A percentile compares a stretch with the other conserved stretches of the same genome.
Evolutionary conservation across 495 filamentous ascomycete species (phyloP).

Genomic region (Hypoxylon rickii): DNA sequence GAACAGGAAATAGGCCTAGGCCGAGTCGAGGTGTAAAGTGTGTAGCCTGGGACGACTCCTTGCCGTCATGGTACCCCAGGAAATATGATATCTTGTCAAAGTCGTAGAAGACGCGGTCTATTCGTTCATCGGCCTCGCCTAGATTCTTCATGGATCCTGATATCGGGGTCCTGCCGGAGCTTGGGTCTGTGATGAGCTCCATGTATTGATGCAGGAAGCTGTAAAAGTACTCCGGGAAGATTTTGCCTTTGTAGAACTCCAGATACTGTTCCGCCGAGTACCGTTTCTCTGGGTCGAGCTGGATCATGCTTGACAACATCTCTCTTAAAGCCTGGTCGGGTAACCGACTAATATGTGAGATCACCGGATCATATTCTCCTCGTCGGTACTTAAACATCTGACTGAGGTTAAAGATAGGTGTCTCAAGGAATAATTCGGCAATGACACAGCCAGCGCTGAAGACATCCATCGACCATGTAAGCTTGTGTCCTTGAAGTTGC

Average conservation of each 20-base stretch:
- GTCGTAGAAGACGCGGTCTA: slow-evolving; percentile 88
- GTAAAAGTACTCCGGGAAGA: slow-evolving; percentile 95
- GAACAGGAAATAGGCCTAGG: slow-evolving; percentile 68
- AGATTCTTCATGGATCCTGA: slow-evolving; percentile 67
- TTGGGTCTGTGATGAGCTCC: slow-evolving; percentile 93
- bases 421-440: slow-evolving; percentile 94
- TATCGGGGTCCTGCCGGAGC: slow-evolving; percentile 69
- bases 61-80: slow-evolving; percentile 68
- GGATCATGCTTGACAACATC: slow-evolving; percentile 93
- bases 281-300: slow-evolving; percentile 84
- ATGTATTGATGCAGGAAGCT: slow-evolving; percentile 97
- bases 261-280: slow-evolving; percentile 95
- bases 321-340: slow-evolving; percentile 85
- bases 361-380: slow-evolving; percentile 86
- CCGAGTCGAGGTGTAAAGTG: slow-evolving; percentile 50
- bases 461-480: slow-evolving; percentile 94
- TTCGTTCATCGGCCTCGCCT: slow-evolving; percentile 87
- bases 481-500: slow-evolving; percentile 45
- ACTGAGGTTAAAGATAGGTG: slow-evolving; percentile 88
- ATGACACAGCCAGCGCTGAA: slow-evolving; percentile 98
- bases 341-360: slow-evolving; percentile 80
- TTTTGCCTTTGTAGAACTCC: slow-evolving; percentile 86
- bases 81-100: slow-evolving; percentile 98
- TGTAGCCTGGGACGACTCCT: slow-evolving; percentile 36
- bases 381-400: slow-evolving; percentile 94